Percentiles rank a stretch among this genome's conserved stretches.
Evolutionary conservation across 2,329 filamentous ascomycete genomes (phyloP).

Genomic region (Sporothrix dimorphospora): DNA sequence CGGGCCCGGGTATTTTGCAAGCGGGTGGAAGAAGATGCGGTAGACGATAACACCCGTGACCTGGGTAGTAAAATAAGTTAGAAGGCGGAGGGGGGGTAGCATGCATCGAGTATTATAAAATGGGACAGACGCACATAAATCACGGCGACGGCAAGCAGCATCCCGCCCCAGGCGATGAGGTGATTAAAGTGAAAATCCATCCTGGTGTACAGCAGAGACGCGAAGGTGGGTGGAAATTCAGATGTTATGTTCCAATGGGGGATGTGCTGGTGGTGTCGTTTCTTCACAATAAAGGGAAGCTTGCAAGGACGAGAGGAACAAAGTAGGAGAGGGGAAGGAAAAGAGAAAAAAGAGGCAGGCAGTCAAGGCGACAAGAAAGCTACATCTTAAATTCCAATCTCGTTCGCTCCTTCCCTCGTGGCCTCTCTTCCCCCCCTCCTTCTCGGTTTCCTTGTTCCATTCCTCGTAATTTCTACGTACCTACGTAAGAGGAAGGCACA

Average conservation of each 20-base stretch:
- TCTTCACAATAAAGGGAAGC: neutral
- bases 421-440: neutral
- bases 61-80: neutral
- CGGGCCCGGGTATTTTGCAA: conserved; percentile 67
- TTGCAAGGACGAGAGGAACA: neutral
- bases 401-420: neutral
- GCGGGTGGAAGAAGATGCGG: conserved; percentile 64
- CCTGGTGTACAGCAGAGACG: neutral
- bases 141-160: conserved; percentile 42
- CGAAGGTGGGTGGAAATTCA: neutral
- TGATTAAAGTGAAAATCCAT: conserved; percentile 41
- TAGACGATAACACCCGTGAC: conserved; percentile 50
- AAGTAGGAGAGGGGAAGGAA: neutral
- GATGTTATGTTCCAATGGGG: neutral
- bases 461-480: neutral
- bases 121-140: conserved; percentile 47
- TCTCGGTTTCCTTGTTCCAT: neutral
- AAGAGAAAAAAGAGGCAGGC: neutral
- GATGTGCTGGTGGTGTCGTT: neutral
- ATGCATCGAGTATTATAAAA: too few species aligned
- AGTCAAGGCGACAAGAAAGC: neutral
- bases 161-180: conserved; percentile 47
- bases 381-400: neutral
- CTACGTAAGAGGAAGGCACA: conserved; percentile 21
- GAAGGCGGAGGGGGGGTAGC: neutral